These are phyloP conservation scores for Talaromyces rugulosus DNA, from an alignment of 2,329 filamentous ascomycete genomes.

Conservation along the genomic window DNA sequence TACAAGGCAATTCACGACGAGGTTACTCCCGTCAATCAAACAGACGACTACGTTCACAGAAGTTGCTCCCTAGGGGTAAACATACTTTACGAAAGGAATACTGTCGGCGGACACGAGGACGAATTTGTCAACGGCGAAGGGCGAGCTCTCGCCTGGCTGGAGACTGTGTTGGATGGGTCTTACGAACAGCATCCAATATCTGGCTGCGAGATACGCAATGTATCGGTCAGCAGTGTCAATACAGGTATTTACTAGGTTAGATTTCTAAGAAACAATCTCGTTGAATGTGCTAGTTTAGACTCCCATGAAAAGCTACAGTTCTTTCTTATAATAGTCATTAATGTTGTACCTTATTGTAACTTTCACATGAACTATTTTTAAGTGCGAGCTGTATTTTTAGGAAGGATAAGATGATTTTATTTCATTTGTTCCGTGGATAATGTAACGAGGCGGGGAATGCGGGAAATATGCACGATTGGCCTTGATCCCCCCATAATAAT, in stretches of 20 bases:
- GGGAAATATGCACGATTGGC: not conserved
- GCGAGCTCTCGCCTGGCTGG: not conserved
- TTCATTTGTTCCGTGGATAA: not conserved
- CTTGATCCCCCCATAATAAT: not conserved
- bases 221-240: not conserved
- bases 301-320: not conserved
- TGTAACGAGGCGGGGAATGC: not conserved
- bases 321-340: not conserved
- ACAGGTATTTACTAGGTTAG: not conserved
- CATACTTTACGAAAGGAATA: conserved; percentile 44
- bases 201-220: not conserved
- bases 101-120: not conserved
- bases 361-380: not conserved
- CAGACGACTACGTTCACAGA: conserved; percentile 38
- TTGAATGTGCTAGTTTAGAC: no score
- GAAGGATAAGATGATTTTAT: not conserved
- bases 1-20: conserved; percentile 50
- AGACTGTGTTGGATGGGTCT: not conserved
- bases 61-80: conserved; percentile 41
- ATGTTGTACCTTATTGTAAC: not conserved
- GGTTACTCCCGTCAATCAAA: conserved; percentile 39
- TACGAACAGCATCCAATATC: not conserved
- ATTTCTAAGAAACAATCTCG: no score
- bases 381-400: not conserved
- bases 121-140: not conserved